phyloP scores from a whole-genome alignment of 2,329 filamentous ascomycete species.

The Exophiala viscosa region DNA sequence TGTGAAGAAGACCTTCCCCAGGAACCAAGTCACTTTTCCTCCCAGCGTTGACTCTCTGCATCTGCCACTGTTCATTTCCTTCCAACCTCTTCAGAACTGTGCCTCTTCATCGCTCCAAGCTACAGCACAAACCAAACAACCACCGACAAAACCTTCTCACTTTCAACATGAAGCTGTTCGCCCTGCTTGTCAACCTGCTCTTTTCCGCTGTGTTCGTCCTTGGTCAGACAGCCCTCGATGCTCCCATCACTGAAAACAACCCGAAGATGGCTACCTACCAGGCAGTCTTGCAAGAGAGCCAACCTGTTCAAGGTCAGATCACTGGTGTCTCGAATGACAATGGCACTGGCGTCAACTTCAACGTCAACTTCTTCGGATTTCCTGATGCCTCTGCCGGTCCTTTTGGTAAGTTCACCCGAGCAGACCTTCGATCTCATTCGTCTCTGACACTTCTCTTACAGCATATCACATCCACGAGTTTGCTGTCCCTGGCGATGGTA shows the following conservation, averaged over 20 bases:
- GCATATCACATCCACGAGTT: slow-evolving; percentile 70
- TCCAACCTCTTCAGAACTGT: background rate
- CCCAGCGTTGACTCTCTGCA: too few relatives aligned
- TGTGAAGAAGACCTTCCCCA: too few relatives aligned
- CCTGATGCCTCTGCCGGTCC: slow-evolving; percentile 53
- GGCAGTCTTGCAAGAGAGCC: slow-evolving; percentile 54
- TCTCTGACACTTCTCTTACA: slow-evolving; percentile 30
- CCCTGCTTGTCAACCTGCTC: slow-evolving; percentile 22
- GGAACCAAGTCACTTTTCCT: too few relatives aligned
- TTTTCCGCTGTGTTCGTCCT: slow-evolving; percentile 27
- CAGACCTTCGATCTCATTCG: background rate
- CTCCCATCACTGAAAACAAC: slow-evolving; percentile 54
- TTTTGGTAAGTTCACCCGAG: slow-evolving; percentile 50
- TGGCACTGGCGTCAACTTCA: slow-evolving; percentile 55
- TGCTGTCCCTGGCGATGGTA: slow-evolving; percentile 62
- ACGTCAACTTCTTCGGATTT: slow-evolving; percentile 56
- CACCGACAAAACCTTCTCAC: background rate
- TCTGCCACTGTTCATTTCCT: too few relatives aligned
- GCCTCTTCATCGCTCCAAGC: background rate
- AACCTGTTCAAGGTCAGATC: slow-evolving; percentile 54
- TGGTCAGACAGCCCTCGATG: slow-evolving; percentile 39
- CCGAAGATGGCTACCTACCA: slow-evolving; percentile 52
- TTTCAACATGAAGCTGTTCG: slow-evolving; percentile 25
- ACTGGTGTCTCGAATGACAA: slow-evolving; percentile 45
- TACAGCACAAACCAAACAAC: background rate